Conservation (phyloP, 768 basidiomycete genomes). For the Crassisporium funariophilum region DNA sequence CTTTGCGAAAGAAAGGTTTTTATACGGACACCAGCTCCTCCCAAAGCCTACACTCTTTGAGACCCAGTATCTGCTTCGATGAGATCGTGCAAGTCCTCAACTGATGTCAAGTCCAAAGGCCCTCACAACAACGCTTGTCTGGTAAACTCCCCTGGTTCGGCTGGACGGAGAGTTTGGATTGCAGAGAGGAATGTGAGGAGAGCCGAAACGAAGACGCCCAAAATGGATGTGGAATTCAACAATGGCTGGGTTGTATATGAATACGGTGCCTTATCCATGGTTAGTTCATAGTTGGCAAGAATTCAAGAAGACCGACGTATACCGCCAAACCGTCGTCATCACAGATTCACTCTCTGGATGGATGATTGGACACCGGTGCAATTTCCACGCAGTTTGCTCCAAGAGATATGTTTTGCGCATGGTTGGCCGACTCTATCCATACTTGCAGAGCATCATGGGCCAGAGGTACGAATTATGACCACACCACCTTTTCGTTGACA, state of each 20-base stretch:
- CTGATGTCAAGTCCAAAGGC: slow-evolving; percentile 83
- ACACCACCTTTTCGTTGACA: slow-evolving; percentile 85
- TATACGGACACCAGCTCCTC: slow-evolving; percentile 63
- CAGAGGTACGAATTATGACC: slow-evolving; percentile 81
- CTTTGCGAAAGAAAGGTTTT: background rate
- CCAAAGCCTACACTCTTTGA: slow-evolving; percentile 74
- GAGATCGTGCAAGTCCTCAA: slow-evolving; percentile 84
- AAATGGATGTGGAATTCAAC: slow-evolving; percentile 89
- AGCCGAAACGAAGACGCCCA: slow-evolving; percentile 76
- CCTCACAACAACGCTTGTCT: slow-evolving; percentile 81
- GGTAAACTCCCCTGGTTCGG: slow-evolving; percentile 89
- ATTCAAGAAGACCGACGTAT: slow-evolving; percentile 49
- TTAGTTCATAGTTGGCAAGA: slow-evolving; percentile 2
- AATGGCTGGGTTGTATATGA: slow-evolving; percentile 83
- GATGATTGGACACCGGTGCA: slow-evolving; percentile 70
- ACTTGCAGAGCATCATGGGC: slow-evolving; percentile 68
- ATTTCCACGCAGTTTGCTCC: slow-evolving; percentile 61
- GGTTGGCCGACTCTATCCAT: slow-evolving; percentile 53
- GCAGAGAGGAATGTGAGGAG: slow-evolving; percentile 64
- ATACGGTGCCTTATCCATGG: slow-evolving; percentile 54
- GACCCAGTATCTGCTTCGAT: slow-evolving; percentile 87
- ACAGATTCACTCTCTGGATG: slow-evolving; percentile 61
- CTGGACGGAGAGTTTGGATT: slow-evolving; percentile 70
- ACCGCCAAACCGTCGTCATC: slow-evolving; percentile 84
- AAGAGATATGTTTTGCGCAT: slow-evolving; percentile 10